Evolutionary conservation across 331 rosid genomes (phyloP), one percentile per base, ranked within the genome.

Genomic region (Pyrus hybrid): DNA sequence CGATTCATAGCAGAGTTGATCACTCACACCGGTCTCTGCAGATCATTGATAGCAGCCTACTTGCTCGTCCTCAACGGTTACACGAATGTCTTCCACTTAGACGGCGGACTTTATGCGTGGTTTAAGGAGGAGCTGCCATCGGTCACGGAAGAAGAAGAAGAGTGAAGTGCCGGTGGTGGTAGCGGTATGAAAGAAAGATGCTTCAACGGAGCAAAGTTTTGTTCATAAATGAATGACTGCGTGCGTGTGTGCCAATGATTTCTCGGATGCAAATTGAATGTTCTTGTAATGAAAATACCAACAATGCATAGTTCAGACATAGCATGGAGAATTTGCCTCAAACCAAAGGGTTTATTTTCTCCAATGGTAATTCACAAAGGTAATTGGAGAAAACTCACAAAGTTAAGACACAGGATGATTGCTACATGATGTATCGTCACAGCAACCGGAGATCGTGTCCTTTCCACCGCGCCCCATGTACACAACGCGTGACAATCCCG

Each of bases 21-120:
- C 45, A 11, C 67, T 62, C 25, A 18, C 13, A 2, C n/a, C 45
- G 0, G 22, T 8, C 43, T 65, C 67, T 58, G 70, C 92, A 94
- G 99, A 79, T 94, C 99, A n/a, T 70, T 94, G 73, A 94, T 94
- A 81, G 99, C 99, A n/a, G 97, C 99, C 79, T 94, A 94, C 85
- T 69, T 94, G 92, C 91, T 94, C 60, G 92, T 86, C 76, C 97
- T 94, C 68, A 87, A 92, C 7, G 99, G 99, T 25, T 94, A 65
- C 47, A 76, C 79, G 83, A 92, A 94, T 76, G 96, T 94, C 71
- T 94, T 86, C 90, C 93, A 94, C 85, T 83, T 94, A 65, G 97
- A 95, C 79, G 99, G 97, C 7, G 99, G 99, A 64, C 96, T 95
- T 67, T 92, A 92, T 58, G 1, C 78, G 25, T 95, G 99, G 99